Percentiles rank a stretch among this genome's conserved stretches.
Conservation (phyloP, 1,284 basidiomycete genomes). For the Pascua guehoae region DNA sequence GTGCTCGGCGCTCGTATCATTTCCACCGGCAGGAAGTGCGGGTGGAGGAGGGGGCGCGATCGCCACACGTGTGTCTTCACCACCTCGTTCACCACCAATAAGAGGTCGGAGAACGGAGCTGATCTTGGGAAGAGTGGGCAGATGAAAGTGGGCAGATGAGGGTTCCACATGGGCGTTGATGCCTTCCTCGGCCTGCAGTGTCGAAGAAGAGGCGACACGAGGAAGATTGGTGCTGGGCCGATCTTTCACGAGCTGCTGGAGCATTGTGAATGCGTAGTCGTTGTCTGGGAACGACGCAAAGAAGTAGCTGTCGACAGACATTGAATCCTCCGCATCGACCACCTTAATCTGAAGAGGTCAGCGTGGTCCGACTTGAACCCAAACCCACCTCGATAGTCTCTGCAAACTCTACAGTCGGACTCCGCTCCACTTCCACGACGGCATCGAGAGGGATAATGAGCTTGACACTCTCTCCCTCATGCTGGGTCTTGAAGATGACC, state of each 20-base stretch:
- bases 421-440: conserved; percentile 82
- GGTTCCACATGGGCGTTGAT: too few relatives aligned
- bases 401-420: conserved; percentile 84
- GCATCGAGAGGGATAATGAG: conserved; percentile 90
- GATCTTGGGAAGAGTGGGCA: conserved; percentile 6
- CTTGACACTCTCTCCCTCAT: conserved; percentile 91
- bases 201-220: conserved; percentile 24
- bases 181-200: too few relatives aligned
- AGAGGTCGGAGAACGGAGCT: conserved; percentile 33
- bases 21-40: conserved; percentile 6
- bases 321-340: conserved; percentile 72
- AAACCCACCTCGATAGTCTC: conserved; percentile 72
- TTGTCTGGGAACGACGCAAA: conserved; percentile 81
- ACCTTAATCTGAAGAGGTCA: conserved; percentile 60
- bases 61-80: conserved; percentile 8
- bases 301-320: conserved; percentile 75
- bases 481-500: conserved; percentile 86
- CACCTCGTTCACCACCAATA: conserved; percentile 4
- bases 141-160: too few relatives aligned
- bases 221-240: conserved; percentile 45
- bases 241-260: conserved; percentile 66
- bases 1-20: conserved; percentile 12
- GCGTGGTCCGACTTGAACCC: not conserved
- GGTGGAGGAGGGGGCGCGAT: conserved; percentile 15
- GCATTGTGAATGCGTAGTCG: conserved; percentile 67